phyloP scores from a whole-genome alignment of 208 protist genomes.

The Crithidia acanthocephali region DNA sequence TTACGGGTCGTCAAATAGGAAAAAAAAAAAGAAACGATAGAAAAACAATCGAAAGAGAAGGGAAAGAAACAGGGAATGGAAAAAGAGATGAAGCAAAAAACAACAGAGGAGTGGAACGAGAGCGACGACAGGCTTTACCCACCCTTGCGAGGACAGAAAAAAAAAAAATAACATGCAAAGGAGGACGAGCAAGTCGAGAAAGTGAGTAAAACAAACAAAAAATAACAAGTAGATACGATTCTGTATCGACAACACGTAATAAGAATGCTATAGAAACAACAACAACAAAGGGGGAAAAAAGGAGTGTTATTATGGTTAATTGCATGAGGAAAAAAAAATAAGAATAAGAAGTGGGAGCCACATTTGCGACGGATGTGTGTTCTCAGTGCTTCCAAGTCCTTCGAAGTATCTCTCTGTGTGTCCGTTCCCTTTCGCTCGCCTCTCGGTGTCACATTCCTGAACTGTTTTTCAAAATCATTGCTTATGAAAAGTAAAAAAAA shows the following conservation, averaged over 20 bases:
- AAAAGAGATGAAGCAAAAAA: background rate
- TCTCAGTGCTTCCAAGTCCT: background rate
- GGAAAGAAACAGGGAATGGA: background rate
- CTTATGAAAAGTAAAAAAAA: too few species aligned
- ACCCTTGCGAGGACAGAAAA: background rate
- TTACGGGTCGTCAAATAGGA: too few species aligned
- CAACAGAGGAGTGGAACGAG: background rate
- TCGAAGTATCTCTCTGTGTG: background rate
- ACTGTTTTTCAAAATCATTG: too few species aligned
- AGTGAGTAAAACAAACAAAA: background rate
- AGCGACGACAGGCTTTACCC: background rate
- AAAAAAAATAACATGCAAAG: background rate
- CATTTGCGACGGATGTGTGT: background rate
- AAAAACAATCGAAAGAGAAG: background rate
- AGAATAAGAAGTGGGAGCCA: slow-evolving; percentile 1
- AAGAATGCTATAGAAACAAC: background rate
- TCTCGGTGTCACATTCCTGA: background rate
- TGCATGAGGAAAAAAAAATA: slow-evolving; percentile 11
- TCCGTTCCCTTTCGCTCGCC: background rate
- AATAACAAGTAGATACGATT: background rate
- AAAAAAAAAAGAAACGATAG: background rate
- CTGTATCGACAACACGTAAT: background rate
- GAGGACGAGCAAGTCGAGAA: background rate
- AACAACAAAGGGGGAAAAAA: background rate
- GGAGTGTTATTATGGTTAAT: background rate